A percentile compares a stretch with the other conserved stretches of the same genome.
These are phyloP conservation scores for Barnettozyma siamensis DNA, from an alignment of 805 yeast genomes.

Conservation along the genomic window DNA sequence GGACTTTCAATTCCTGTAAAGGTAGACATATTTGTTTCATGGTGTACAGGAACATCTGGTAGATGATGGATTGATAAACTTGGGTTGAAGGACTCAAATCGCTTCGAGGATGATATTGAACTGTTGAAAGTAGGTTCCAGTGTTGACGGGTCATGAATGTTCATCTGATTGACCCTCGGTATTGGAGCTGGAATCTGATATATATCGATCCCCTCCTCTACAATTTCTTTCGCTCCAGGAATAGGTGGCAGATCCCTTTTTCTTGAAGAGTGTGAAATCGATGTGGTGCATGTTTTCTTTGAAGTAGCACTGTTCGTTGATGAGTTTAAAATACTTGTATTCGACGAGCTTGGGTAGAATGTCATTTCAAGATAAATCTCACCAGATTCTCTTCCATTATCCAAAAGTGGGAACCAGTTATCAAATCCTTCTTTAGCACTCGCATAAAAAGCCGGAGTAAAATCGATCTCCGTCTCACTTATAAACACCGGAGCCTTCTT, in stretches of 20 bases:
- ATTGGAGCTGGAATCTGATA: constrained; percentile 20
- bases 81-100: constrained; percentile 2
- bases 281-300: background rate
- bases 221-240: constrained; percentile 19
- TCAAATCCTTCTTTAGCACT: constrained; percentile 74
- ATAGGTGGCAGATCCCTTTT: constrained; percentile 25
- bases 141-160: background rate
- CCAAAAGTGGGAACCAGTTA: constrained; percentile 70
- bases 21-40: background rate
- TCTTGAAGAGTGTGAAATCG: constrained; percentile 6
- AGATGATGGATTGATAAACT: constrained; percentile 15
- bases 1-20: background rate
- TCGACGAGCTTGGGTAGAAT: constrained; percentile 56
- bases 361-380: constrained; percentile 88
- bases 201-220: background rate
- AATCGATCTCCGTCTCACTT: constrained; percentile 75
- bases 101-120: constrained; percentile 1
- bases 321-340: constrained; percentile 1
- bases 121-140: background rate
- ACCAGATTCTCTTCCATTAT: constrained; percentile 76
- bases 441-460: constrained; percentile 63
- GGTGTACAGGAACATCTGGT: constrained; percentile 21
- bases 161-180: constrained; percentile 9
- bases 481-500: constrained; percentile 83
- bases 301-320: constrained; percentile 4